Evolutionary conservation across 1,284 basidiomycete species (phyloP), one percentile per base, ranked within the genome.

Genomic region (Sporisorium iseilematis-ciliati): DNA sequence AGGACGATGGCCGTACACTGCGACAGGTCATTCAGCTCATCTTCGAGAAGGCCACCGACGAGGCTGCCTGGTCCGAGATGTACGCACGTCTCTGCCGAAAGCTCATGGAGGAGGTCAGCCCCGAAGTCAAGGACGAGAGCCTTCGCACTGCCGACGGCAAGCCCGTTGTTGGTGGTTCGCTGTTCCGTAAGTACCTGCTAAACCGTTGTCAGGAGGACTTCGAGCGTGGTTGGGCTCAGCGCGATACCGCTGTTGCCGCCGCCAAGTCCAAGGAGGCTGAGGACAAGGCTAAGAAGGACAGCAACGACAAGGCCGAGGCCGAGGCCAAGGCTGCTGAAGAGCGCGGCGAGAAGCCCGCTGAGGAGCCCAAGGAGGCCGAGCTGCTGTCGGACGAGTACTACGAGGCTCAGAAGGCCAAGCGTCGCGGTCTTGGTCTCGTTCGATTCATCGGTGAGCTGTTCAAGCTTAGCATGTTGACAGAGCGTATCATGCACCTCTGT

Each of bases 391-490:
- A 97, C 14, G 95, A 98, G 87, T 98, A 98, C 88, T 98, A 98
- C 84, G 92, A 92, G 54, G 93, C 93, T 20, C 92, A 95, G 86
- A 97, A 97, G 88, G 95, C 95, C 48, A 97, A 97, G 89, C 93
- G 95, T 75, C 92, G 93, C 77, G 95, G 95, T 86, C 91, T 98
- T 25, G 96, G 96, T 89, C 90, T 98, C 70, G 93, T 98, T 86
- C 93, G 93, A 86, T 97, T 99, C 88, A 97, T 98, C 77, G 95
- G 96, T 82, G 95, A 98, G 88, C 88, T 98, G 64, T 98, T 95
- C 91, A 97, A 97, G 88, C 88, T 97, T 41, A 91, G 92, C 86
- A 96, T 97, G 93, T 88, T 97, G 59, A 94, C 93, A 49, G 93
- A 94, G 86, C 90, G 92, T 77, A 95, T 96, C 87, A 97, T 99